Evolutionary conservation across 2,329 filamentous ascomycete species (phyloP), one percentile per base, ranked within the genome.

Genomic region (Akanthomyces uredinophilus): DNA sequence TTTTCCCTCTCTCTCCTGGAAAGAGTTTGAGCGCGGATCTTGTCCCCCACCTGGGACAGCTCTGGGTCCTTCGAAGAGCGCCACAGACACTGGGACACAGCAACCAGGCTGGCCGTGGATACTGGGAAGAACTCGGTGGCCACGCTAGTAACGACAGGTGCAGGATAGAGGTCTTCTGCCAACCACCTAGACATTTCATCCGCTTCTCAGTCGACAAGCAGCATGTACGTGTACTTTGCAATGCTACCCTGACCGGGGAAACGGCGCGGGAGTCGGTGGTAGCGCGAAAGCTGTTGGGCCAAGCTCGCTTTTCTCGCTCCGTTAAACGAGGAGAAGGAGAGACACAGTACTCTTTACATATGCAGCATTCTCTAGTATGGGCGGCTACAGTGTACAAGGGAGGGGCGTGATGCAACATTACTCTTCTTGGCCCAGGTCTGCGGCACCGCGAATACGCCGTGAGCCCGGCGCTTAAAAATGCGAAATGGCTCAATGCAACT

Each of bases 321-420:
- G 18, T 20, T 50, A 37, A 22, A 47, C 18, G 22, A 43, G 35
- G 16, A 20, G 20, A 47, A 10, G 27, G n/a, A 24, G 29, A 6
- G 16, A 44, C 29, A 18, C 16, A 13, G 3, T 11, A 13, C 5
- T 44, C 10, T 7, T 50, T 16, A 44, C 37, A 60, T 44, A 37
- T 52, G 49, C 47, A 32, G 6, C 18, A 47, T 22, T 8, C 7
- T 10, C 32, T 29, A 11, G 44, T 2, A 13, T 43, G 35, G 57
- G 57, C 57, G 57, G 57, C 49, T 60, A 37, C 47, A 14, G 24
- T 10, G 39, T 27, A 52, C 35, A 27, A 35, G 46, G 56, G 54
- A 29, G 55, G 56, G 47, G 46, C 46, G 47, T 60, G 57, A 52
- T 60, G 57, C 57, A 60, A 52, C 57, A 60, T 60, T 35, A 39